Base-by-base conservation (phyloP, 1,284 basidiomycete species). In the Cutaneotrichosporon mucoides region DNA sequence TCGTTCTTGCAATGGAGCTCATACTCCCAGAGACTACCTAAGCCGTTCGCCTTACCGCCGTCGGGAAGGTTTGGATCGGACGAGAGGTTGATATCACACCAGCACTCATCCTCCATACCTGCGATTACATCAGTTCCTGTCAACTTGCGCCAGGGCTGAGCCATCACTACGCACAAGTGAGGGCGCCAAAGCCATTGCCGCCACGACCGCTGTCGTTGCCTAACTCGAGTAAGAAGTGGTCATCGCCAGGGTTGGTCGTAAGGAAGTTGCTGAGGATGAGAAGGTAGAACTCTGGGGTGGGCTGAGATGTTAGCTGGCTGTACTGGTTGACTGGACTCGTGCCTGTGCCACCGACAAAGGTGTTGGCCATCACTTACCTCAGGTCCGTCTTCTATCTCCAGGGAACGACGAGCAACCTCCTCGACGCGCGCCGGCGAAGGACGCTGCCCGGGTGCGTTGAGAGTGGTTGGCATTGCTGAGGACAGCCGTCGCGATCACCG, bases 51-150 rank as follows among this genome's bases (percentile, higher is more conserved):
- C 33, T 62, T 65, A 0, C 72, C 73, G 5, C 72, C 73, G 34
- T 71, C 66, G 0, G 58, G 53, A 16, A 57, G 48, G 7, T 55
- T 24, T 0, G 72, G 67, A 59, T 75, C 73, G 13, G 73, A 62
- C n/a, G 60, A 63, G 13, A 76, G 67, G 6, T 64, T 46, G 11
- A 71, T 57, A 48, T 76, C 73, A 8, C 53, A 58, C 72, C 73
- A 76, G 53, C 75, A 76, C 16, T 60, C 52, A 40, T 75, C 73
- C 36, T 76, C 75, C 68, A 76, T 73, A 57, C 73, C 73, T 74
- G 37, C 13, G 15, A 16, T 9, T 46, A 4, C 10, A 57, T 60
- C 52, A 60, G 57, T 24, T 24, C 24, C 9, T 7, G 33, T 40
- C 8, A 9, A 9, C 38, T 40, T 8, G 38, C 9, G 38, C 38